Percentiles rank a stretch among this genome's conserved stretches.
Evolutionary conservation across 352 stramenopile species (phyloP).

Genomic region (Phytophthora parvispora): DNA sequence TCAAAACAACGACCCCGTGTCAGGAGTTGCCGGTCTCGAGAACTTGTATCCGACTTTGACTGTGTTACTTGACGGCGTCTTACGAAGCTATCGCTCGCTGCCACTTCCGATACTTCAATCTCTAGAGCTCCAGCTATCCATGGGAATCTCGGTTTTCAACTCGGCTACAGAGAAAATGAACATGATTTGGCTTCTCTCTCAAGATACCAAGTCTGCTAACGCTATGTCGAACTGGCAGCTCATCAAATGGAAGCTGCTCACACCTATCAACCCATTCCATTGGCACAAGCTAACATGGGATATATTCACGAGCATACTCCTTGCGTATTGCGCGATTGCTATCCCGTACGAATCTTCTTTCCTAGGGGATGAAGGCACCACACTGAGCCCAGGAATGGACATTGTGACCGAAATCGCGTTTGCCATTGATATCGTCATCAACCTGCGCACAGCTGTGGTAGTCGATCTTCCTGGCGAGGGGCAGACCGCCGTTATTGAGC

Average conservation of each 20-base stretch:
- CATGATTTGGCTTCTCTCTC: constrained; percentile 69
- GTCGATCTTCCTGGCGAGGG: constrained; percentile 38
- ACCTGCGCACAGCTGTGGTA: constrained; percentile 59
- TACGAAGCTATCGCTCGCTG: constrained; percentile 73
- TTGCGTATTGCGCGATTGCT: constrained; percentile 65
- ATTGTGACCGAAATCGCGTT: constrained; percentile 58
- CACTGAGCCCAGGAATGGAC: constrained; percentile 45
- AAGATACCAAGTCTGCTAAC: constrained; percentile 24
- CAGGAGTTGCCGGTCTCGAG: constrained; percentile 61
- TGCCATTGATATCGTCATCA: constrained; percentile 65
- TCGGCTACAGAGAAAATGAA: constrained; percentile 75
- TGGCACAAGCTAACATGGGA: constrained; percentile 67
- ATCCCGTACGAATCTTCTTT: constrained; percentile 80
- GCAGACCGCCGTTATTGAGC: constrained; percentile 48
- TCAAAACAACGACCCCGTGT: constrained; percentile 64
- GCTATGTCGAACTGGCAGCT: constrained; percentile 28
- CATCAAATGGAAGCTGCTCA: constrained; percentile 35
- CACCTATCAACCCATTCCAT: constrained; percentile 61
- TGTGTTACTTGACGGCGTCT: constrained; percentile 66
- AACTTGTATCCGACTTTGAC: constrained; percentile 79
- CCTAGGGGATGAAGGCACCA: constrained; percentile 34
- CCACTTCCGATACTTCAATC: constrained; percentile 65
- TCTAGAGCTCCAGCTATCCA: constrained; percentile 77
- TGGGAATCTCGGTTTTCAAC: constrained; percentile 85
- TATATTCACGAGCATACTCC: constrained; percentile 42